These are phyloP conservation scores for Solanum piurae DNA, from an alignment of 257 asterid species.

Conservation along the genomic window DNA sequence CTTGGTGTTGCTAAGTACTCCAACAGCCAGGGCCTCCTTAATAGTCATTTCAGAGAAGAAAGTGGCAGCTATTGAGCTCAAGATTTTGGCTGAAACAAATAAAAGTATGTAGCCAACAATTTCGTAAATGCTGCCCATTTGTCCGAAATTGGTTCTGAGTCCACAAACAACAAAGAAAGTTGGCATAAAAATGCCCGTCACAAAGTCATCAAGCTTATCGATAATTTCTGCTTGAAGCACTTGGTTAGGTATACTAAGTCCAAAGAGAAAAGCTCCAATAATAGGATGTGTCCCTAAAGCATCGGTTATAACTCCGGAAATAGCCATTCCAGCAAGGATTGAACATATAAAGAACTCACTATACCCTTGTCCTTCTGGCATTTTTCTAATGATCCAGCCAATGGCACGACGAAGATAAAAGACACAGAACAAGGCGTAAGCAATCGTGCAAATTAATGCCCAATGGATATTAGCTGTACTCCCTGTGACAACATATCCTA, in stretches of 20 bases:
- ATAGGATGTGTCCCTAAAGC: slow-evolving; percentile 80
- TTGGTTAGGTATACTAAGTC: slow-evolving; percentile 62
- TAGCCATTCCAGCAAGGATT: slow-evolving; percentile 36
- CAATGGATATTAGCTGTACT: slow-evolving; percentile 13
- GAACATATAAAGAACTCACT: slow-evolving; percentile 73
- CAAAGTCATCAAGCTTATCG: slow-evolving; percentile 69
- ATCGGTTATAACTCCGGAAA: slow-evolving; percentile 54
- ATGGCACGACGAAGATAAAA: slow-evolving; percentile 54
- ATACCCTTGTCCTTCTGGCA: slow-evolving; percentile 76
- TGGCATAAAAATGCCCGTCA: slow-evolving; percentile 72
- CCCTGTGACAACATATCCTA: slow-evolving; percentile 33
- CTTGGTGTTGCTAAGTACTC: slow-evolving; percentile 59
- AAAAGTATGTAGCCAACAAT: slow-evolving; percentile 15
- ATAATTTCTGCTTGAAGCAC: slow-evolving; percentile 56
- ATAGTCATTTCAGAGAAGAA: slow-evolving; percentile 20
- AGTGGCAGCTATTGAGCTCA: slow-evolving; percentile 30
- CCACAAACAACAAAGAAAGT: slow-evolving; percentile 73
- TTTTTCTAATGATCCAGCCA: slow-evolving; percentile 48
- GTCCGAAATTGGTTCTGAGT: slow-evolving; percentile 41
- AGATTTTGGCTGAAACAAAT: slow-evolving; percentile 28
- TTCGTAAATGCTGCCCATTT: not conserved
- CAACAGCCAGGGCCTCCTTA: slow-evolving; percentile 53
- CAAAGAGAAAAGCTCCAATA: slow-evolving; percentile 80
- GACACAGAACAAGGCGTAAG: slow-evolving; percentile 23
- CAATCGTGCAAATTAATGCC: slow-evolving; percentile 35